phyloP scores from a whole-genome alignment of 225 moss, liverwort and hornwort species.

The Bryoerythrophyllum caledonicum region DNA sequence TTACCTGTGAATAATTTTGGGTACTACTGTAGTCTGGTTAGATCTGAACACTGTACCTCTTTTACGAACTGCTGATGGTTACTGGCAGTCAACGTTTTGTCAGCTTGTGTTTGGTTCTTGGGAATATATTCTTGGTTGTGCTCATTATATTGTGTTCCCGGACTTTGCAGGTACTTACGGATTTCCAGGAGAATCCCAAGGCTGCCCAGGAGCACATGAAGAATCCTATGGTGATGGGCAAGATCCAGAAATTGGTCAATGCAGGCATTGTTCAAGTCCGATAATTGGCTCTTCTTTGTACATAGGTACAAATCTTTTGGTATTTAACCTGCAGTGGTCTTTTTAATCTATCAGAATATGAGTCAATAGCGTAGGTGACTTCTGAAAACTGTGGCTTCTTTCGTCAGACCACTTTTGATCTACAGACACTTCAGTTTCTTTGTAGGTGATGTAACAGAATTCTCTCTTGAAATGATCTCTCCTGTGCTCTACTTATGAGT shows the following conservation, averaged over 20 bases:
- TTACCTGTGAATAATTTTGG: background rate
- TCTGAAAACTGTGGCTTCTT: slow-evolving; percentile 22
- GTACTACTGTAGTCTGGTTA: too few species aligned
- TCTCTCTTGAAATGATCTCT: slow-evolving; percentile 13
- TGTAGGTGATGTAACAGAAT: background rate
- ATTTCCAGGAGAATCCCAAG: slow-evolving; percentile 95
- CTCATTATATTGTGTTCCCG: slow-evolving; percentile 10
- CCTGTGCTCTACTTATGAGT: background rate
- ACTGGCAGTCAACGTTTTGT: background rate
- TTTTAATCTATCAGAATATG: slow-evolving; percentile 1
- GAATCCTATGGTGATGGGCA: slow-evolving; percentile 96
- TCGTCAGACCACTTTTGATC: slow-evolving; percentile 20
- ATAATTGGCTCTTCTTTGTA: slow-evolving; percentile 34
- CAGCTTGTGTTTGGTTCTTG: background rate
- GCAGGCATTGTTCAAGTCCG: slow-evolving; percentile 99
- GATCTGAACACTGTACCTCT: too few species aligned
- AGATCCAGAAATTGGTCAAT: slow-evolving; percentile 97
- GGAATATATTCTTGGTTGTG: background rate
- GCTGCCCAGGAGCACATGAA: slow-evolving; percentile 99
- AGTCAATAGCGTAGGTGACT: slow-evolving; percentile 22
- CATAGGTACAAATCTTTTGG: slow-evolving; percentile 30
- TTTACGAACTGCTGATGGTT: too few species aligned
- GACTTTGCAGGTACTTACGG: slow-evolving; percentile 68
- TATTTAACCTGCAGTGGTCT: slow-evolving; percentile 13
- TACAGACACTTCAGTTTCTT: slow-evolving; percentile 8